Conservation (phyloP, 1,284 basidiomycete species). For the Testicularia cyperi region DNA sequence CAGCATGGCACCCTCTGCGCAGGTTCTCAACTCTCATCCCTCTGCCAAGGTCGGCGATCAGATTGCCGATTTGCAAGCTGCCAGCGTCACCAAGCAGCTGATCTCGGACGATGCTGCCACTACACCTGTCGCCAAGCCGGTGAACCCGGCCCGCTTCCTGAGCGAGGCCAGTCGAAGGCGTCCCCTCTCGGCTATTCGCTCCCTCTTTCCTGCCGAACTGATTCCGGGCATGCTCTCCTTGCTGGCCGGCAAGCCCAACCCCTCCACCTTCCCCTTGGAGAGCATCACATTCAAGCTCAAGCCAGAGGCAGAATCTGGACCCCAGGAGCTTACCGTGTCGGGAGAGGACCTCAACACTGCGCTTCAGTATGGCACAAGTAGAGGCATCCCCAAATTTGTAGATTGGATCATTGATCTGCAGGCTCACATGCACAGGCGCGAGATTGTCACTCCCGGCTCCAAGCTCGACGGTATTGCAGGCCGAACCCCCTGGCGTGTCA, state of each 20-base stretch:
- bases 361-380: slow-evolving; percentile 68
- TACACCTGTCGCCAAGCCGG: slow-evolving; percentile 11
- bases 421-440: slow-evolving; percentile 70
- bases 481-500: slow-evolving; percentile 68
- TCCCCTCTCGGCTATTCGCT: slow-evolving; percentile 62
- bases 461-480: slow-evolving; percentile 39
- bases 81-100: no score
- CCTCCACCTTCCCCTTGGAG: slow-evolving; percentile 84
- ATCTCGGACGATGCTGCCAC: slow-evolving; percentile 5
- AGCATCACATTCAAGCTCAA: slow-evolving; percentile 67
- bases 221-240: slow-evolving; percentile 80
- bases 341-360: slow-evolving; percentile 57
- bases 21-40: slow-evolving; percentile 22
- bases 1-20: slow-evolving; percentile 26
- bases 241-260: slow-evolving; percentile 72
- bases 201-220: slow-evolving; percentile 74
- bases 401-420: slow-evolving; percentile 66
- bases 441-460: slow-evolving; percentile 60
- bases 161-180: slow-evolving; percentile 17
- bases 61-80: slow-evolving; percentile 29
- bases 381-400: slow-evolving; percentile 69
- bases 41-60: slow-evolving; percentile 21
- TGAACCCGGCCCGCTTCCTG: slow-evolving; percentile 28
- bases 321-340: slow-evolving; percentile 50
- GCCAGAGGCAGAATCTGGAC: slow-evolving; percentile 30